phyloP scores from a whole-genome alignment of 805 yeast species.

The Wickerhamomyces hampshirensis region DNA sequence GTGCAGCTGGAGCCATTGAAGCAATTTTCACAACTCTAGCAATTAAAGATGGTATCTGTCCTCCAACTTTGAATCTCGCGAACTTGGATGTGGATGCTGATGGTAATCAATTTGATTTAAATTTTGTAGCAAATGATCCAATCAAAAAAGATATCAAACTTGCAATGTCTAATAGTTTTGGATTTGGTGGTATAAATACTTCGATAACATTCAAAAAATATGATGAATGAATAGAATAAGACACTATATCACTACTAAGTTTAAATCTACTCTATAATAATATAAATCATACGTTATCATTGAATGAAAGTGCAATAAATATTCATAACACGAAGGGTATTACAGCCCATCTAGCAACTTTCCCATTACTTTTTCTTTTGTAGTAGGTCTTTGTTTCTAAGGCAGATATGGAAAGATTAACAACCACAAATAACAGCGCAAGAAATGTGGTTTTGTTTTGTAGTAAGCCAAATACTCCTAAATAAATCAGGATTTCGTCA shows the following conservation, averaged over 20 bases:
- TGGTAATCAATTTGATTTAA: constrained; percentile 39
- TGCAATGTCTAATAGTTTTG: constrained; percentile 88
- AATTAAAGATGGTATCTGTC: constrained; percentile 49
- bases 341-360: constrained; percentile 28
- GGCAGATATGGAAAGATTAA: constrained; percentile 54
- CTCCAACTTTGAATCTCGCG: constrained; percentile 77
- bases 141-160: constrained; percentile 38
- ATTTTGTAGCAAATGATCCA: constrained; percentile 51
- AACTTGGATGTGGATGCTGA: constrained; percentile 48
- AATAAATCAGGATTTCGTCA: constrained; percentile 58
- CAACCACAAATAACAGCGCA: constrained; percentile 27
- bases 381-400: constrained; percentile 48
- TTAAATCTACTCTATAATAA: too few species aligned
- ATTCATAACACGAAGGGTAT: constrained; percentile 33
- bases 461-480: constrained; percentile 25
- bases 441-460: constrained; percentile 16
- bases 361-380: constrained; percentile 18
- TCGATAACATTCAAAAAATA: constrained; percentile 51
- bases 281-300: neutral
- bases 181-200: constrained; percentile 96
- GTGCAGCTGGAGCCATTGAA: constrained; percentile 96
- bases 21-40: constrained; percentile 75
- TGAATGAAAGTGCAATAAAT: neutral
- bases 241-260: too few species aligned
- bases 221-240: constrained; percentile 3